Conservation (phyloP, 768 basidiomycete genomes). For the Paxillus involutus region DNA sequence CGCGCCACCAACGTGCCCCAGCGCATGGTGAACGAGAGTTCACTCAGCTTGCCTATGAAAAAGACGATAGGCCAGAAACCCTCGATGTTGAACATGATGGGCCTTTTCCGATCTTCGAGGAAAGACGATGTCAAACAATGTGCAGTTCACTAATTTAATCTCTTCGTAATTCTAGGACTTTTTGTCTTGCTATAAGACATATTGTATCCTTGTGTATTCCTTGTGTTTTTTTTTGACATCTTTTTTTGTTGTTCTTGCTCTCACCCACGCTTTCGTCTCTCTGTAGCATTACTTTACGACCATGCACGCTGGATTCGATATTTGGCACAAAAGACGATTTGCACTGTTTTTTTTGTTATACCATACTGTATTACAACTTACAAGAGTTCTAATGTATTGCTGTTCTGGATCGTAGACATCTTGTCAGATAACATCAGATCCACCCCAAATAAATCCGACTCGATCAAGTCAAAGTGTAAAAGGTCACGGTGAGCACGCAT, state of each 20-base stretch:
- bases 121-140: slow-evolving; percentile 14
- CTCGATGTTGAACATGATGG: slow-evolving; percentile 27
- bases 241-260: not conserved
- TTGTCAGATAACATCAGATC: too few relatives aligned
- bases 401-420: not conserved
- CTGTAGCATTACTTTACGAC: slow-evolving; percentile 1
- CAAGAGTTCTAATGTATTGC: too few relatives aligned
- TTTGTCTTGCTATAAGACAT: not conserved
- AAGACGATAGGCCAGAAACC: slow-evolving; percentile 22
- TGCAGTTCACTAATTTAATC: not conserved
- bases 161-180: not conserved
- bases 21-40: slow-evolving; percentile 6
- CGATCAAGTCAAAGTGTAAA: too few relatives aligned
- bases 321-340: not conserved
- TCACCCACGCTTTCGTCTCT: not conserved
- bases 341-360: not conserved
- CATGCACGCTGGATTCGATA: not conserved
- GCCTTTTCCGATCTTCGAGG: slow-evolving; percentile 29
- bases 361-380: not conserved
- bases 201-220: not conserved
- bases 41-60: slow-evolving; percentile 9
- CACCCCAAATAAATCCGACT: too few relatives aligned
- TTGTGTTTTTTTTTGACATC: too few relatives aligned
- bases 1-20: slow-evolving; percentile 7
- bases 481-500: too few relatives aligned